Base-by-base conservation (phyloP, 148 eudicot species). In the Cornus suecica region DNA sequence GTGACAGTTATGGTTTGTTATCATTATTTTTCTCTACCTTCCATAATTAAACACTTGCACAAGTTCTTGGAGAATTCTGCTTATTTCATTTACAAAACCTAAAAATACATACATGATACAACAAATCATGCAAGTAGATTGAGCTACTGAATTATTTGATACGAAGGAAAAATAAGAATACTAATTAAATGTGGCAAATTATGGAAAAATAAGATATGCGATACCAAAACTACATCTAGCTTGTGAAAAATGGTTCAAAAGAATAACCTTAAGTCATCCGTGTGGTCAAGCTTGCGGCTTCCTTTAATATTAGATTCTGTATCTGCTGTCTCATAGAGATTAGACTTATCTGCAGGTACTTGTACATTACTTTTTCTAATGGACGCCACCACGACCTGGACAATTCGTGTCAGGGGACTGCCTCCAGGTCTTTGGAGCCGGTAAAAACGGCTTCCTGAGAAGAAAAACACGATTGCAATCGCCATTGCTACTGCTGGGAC, bases 401-500 rank as follows among this genome's bases (percentile, higher is more conserved):
- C 75, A 26, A 88, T 80, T 56, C 91, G 72, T 2, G 87, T 86
- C 66, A 88, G 30, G 41, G 91, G 91, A 70, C 91, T 88, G 10
- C 91, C 91, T 11, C 84, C 89, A 1, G 91, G 87, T 56, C 72
- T 84, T 72, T 88, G 91, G 65, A 84, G 76, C 41, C 91, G 71
- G 52, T 88, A 88, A n/a, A 82, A 25, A 26, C 68, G 58, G 13
- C 82, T 83, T 34, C 91, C 91, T 10, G 83, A 74, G 69, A 86
- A 84, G 77, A 88, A 88, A 27, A 80, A 83, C 42, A 77, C 78
- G 24, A 88, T 80, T 1, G 91, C 87, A 68, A 84, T 20, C 34
- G 83, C 91, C 91, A 88, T 88, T 2, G 87, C 80, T 72, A 80
- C 87, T 52, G 91, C 89, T 3, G 91, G 91, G 20, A 88, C 72